A percentile compares a stretch with the other conserved stretches of the same genome.
phyloP scores from a whole-genome alignment of 1,139 yeast genomes.

The Diutina catenulata region DNA sequence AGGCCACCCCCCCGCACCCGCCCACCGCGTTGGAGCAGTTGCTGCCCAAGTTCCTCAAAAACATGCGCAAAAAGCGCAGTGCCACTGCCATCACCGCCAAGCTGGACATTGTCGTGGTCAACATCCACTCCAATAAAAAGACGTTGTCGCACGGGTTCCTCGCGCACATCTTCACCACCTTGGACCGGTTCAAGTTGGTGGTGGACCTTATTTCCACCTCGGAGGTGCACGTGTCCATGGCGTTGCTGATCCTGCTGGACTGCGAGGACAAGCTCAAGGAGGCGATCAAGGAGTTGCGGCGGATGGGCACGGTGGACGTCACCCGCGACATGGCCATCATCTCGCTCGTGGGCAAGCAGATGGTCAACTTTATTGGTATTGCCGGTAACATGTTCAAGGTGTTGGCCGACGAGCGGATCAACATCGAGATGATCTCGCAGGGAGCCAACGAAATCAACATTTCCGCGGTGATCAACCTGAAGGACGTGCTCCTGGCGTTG shows the following conservation, averaged over 20 bases:
- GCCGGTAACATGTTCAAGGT: conserved; percentile 97
- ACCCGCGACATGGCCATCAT: conserved; percentile 83
- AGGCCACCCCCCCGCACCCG: conserved; percentile 88
- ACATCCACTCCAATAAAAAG: conserved; percentile 88
- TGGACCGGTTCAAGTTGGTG: conserved; percentile 76
- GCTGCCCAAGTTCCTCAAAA: conserved; percentile 29
- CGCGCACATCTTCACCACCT: conserved; percentile 77
- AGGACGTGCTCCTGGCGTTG: conserved; percentile 75
- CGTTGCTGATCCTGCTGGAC: conserved; percentile 64
- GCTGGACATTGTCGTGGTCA: conserved; percentile 81
- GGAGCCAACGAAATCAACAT: conserved; percentile 97
- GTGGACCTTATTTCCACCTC: conserved; percentile 95
- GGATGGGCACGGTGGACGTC: conserved; percentile 80
- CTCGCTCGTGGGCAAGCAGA: conserved; percentile 90
- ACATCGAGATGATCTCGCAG: conserved; percentile 95
- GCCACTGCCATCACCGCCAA: conserved; percentile 98
- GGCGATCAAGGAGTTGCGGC: conserved; percentile 68
- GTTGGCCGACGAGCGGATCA: conserved; percentile 81
- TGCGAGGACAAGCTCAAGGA: conserved; percentile 45
- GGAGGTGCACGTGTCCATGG: conserved; percentile 98
- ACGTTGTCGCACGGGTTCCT: conserved; percentile 90
- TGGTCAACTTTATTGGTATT: conserved; percentile 93
- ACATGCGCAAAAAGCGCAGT: conserved; percentile 48
- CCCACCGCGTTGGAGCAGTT: conserved; percentile 61
- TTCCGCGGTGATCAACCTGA: conserved; percentile 82